phyloP scores from a whole-genome alignment of 2,329 filamentous ascomycete genomes.

The Paecilomyces sp. region DNA sequence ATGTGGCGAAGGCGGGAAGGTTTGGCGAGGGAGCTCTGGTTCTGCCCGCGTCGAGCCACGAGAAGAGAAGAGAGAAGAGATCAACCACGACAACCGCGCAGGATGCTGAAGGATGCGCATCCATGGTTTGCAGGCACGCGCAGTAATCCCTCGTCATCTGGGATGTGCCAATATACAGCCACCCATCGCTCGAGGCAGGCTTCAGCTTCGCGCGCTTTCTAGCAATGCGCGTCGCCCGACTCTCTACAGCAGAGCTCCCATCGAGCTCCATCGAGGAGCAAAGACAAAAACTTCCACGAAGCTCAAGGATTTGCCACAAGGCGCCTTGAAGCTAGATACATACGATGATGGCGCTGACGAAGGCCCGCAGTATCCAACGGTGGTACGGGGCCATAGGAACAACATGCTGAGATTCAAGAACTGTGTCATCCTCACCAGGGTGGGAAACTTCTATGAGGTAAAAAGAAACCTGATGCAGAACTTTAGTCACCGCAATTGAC shows the following conservation, averaged over 20 bases:
- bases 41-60: neutral
- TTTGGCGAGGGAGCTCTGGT: constrained; percentile 3
- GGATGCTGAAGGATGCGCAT: constrained; percentile 6
- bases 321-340: constrained; percentile 40
- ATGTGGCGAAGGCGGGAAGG: constrained; percentile 7
- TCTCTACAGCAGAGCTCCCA: constrained; percentile 9
- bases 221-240: constrained; percentile 20
- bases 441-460: constrained; percentile 90
- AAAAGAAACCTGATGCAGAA: constrained; percentile 1
- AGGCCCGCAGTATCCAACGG: constrained; percentile 67
- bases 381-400: constrained; percentile 75
- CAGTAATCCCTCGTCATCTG: neutral
- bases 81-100: neutral
- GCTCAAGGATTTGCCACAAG: constrained; percentile 50
- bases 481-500: constrained; percentile 3
- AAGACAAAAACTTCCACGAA: constrained; percentile 32
- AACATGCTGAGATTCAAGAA: constrained; percentile 89
- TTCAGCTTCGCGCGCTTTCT: constrained; percentile 20
- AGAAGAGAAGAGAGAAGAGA: neutral
- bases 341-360: constrained; percentile 39
- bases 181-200: constrained; percentile 4
- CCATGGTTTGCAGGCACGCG: constrained; percentile 3
- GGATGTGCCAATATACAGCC: neutral
- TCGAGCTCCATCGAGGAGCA: constrained; percentile 19
- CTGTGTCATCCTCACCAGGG: constrained; percentile 83